Evolutionary conservation across 139 green algal species (phyloP), one percentile per base, ranked within the genome.

Genomic region (Chlamydomonas eustigma): DNA sequence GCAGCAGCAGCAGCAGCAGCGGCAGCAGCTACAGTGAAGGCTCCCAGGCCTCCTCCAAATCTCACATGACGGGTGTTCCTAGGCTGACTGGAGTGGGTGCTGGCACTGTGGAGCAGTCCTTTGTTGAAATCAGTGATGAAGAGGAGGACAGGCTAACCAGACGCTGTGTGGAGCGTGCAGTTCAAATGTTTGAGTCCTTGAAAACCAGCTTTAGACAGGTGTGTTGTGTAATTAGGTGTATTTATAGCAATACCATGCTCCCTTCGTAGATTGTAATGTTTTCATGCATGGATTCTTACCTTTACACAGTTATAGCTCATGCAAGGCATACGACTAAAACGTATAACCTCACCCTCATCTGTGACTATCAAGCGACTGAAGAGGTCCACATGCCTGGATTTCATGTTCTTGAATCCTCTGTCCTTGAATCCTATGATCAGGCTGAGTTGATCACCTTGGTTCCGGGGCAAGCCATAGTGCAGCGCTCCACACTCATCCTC

Each of bases 401-500:
- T n/a, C n/a, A n/a, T n/a, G n/a, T n/a, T n/a, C n/a, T n/a, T n/a
- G n/a, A n/a, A n/a, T n/a, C n/a, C n/a, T n/a, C n/a, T n/a, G n/a
- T n/a, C n/a, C n/a, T n/a, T n/a, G n/a, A n/a, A n/a, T n/a, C n/a
- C n/a, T n/a, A n/a, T n/a, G n/a, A 58, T 18, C 71, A 76, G 33
- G 71, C 70, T 1, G 12, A 6, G 68, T 71, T 85, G 71, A 38
- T 85, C 24, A 32, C 33, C 39, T 71, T 85, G 50, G 31, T 39
- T 2, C 80, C 80, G 1, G 73, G 80, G 0, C 34, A 77, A 50
- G 8, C 65, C 0, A 67, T 85, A 12, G 28, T 64, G 12, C 80
- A 85, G 24, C 63, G 64, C 6, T 81, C 71, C 6, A 75, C 74
- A 25, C 36, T 85, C 8, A 50, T 85, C 35, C 80, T 85, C 25